Conservation (phyloP, 495 filamentous ascomycete species). For the Trichoderma gamsii region DNA sequence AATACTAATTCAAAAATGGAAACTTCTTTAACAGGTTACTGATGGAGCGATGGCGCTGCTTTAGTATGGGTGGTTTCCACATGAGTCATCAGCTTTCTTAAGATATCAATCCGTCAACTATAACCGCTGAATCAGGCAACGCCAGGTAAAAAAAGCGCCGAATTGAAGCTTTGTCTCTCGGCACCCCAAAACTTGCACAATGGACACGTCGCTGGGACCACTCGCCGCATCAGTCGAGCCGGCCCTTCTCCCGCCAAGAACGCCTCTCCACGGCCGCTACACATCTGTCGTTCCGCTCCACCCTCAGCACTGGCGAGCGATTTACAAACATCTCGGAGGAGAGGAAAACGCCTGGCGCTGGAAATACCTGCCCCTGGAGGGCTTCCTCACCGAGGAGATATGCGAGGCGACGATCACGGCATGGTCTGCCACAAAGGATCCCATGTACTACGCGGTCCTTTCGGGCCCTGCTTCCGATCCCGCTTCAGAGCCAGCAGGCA, state of each 20-base stretch:
- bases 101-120: neutral
- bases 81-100: neutral
- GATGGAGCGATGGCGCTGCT: neutral
- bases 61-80: neutral
- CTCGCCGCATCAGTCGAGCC: neutral
- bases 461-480: conserved; percentile 12
- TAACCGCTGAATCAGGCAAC: neutral
- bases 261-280: conserved; percentile 27
- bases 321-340: conserved; percentile 32
- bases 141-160: neutral
- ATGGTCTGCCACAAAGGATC: conserved; percentile 32
- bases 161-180: neutral
- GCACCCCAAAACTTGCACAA: neutral
- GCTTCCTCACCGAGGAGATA: conserved; percentile 23
- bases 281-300: conserved; percentile 32
- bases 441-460: conserved; percentile 17
- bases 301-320: conserved; percentile 27
- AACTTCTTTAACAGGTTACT: no score
- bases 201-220: neutral
- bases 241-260: conserved; percentile 15
- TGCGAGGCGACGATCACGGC: conserved; percentile 25
- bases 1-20: no score
- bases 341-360: conserved; percentile 28
- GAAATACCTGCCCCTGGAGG: conserved; percentile 35
- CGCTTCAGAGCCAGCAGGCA: conserved; percentile 28